phyloP scores from a whole-genome alignment of 2,329 filamentous ascomycete genomes.

The Colletotrichum caudatum region DNA sequence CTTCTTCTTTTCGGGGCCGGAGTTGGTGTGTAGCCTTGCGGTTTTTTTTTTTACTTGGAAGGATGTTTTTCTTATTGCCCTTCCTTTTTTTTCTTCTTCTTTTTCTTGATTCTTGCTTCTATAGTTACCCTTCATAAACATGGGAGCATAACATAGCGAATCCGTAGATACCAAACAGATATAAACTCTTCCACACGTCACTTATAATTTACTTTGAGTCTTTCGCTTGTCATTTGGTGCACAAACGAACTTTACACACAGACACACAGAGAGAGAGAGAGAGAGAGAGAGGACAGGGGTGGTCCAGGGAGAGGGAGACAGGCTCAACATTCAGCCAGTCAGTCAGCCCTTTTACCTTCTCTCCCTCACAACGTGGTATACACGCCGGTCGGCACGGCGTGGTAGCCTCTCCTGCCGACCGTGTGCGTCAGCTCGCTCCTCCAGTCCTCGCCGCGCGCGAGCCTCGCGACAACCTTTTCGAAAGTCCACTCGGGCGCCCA shows the following conservation, averaged over 20 bases:
- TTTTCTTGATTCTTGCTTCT: neutral
- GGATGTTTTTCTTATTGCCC: too few species aligned
- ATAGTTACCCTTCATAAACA: neutral
- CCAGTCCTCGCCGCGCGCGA: conserved; percentile 53
- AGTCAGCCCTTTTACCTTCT: neutral
- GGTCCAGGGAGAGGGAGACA: too few species aligned
- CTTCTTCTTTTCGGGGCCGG: too few species aligned
- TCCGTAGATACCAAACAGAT: conserved; percentile 25
- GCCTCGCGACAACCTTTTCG: conserved; percentile 49
- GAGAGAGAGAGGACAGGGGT: too few species aligned
- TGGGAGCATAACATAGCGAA: conserved; percentile 2
- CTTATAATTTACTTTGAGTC: too few species aligned
- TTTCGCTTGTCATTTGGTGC: neutral
- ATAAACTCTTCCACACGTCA: neutral
- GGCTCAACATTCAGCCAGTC: too few species aligned
- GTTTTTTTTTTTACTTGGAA: too few species aligned
- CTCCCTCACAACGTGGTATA: conserved; percentile 52
- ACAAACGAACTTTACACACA: too few species aligned
- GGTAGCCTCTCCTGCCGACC: conserved; percentile 60
- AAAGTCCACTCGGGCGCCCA: conserved; percentile 60
- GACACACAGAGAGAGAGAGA: too few species aligned
- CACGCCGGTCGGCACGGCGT: conserved; percentile 56
- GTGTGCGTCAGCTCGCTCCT: conserved; percentile 53
- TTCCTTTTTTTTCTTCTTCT: neutral
- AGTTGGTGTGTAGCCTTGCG: too few species aligned